Conservation (phyloP, 108 stramenopile species). For the Discostella stelligeroides region DNA sequence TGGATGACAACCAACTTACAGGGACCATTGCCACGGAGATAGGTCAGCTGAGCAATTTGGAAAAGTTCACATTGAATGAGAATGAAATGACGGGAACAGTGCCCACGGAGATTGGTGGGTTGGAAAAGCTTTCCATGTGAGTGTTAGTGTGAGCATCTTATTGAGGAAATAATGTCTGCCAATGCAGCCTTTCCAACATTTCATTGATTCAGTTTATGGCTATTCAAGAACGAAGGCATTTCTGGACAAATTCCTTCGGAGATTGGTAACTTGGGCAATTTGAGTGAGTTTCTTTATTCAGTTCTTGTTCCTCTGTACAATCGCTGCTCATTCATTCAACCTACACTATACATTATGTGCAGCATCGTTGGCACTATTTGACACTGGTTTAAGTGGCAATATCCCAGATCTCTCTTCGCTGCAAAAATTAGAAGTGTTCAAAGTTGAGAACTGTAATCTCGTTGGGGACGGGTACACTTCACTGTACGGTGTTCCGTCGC, state of each 20-base stretch:
- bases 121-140: conserved; percentile 26
- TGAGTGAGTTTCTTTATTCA: conserved; percentile 29
- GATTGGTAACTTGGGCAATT: conserved; percentile 38
- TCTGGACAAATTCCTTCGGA: conserved; percentile 47
- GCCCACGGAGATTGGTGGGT: conserved; percentile 36
- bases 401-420: conserved; percentile 34
- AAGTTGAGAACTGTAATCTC: conserved; percentile 53
- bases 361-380: conserved; percentile 38
- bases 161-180: too few relatives aligned
- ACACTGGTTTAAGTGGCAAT: conserved; percentile 25
- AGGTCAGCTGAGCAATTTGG: conserved; percentile 56
- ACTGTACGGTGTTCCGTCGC: conserved; percentile 22
- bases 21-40: conserved; percentile 50
- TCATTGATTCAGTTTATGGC: conserved; percentile 21
- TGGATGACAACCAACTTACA: conserved; percentile 41
- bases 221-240: conserved; percentile 39
- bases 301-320: neutral
- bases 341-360: too few relatives aligned
- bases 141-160: neutral
- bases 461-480: conserved; percentile 17
- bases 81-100: conserved; percentile 52
- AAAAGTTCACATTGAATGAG: conserved; percentile 48
- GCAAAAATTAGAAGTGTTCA: conserved; percentile 41
- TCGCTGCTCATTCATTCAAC: conserved; percentile 5
- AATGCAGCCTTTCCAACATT: neutral